Evolutionary conservation across 768 basidiomycete species (phyloP), one percentile per base, ranked within the genome.

Genomic region (Russula sp.): DNA sequence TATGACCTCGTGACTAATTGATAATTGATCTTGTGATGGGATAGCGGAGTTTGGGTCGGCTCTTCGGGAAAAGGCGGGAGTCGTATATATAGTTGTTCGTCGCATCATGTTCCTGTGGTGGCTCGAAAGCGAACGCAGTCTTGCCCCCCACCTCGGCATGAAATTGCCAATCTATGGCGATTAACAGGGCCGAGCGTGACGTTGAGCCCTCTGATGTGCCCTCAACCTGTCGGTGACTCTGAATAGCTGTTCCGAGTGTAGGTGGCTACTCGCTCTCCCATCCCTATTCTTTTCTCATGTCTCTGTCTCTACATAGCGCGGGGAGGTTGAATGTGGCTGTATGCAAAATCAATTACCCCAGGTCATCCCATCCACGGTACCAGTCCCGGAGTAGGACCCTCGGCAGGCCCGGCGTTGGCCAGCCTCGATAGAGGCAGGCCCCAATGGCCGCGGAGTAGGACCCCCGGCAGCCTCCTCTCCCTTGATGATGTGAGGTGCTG

Each of bases 331-430:
- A 56, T 36, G 50, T 13, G 63, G 63, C 52, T 60, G 22, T 42
- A 48, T 55, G 30, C 53, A 64, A 48, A 64, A 60, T 64, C 59
- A 64, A 64, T 32, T 64, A 64, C 24, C 63, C 46, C 63, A 64
- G 63, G 44, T 14, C 63, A 60, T 58, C 57, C 57, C 44, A 9
- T 44, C 22, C 11, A 48, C 18, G 46, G 58, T 30, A 40, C 46
- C 20, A 40, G 58, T 51, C 48, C 52, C 51, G 20, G 11, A 16
- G 4, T 7, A 6, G 40, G 40, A 42, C 42, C 18, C 1, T 18
- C 42, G 18, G 40, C 42, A 7, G 5, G 1, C 38, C 5, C 3
- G n/a, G n/a, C n/a, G n/a, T n/a, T n/a, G n/a, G n/a, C n/a, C n/a
- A n/a, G n/a, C n/a, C n/a, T n/a, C n/a, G n/a, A n/a, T n/a, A n/a